Evolutionary conservation across 441 rosid species (phyloP).

Genomic region (Viola pubescens): DNA sequence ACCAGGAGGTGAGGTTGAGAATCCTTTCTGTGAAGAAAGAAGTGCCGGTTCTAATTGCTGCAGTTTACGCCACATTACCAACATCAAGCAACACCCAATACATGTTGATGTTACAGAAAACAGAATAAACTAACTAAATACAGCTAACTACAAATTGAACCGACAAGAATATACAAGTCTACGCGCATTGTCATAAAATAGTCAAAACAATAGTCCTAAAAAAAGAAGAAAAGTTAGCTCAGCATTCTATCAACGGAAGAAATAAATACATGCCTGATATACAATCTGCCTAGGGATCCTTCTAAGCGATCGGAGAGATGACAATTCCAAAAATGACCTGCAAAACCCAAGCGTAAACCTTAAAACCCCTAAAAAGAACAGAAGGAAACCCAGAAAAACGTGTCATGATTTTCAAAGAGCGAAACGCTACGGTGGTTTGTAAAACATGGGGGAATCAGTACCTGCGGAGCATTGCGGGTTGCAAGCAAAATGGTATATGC

Average conservation of each 20-base stretch:
- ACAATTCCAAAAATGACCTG: constrained; percentile 63
- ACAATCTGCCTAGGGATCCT: constrained; percentile 42
- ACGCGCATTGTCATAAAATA: too few species aligned
- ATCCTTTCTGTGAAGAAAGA: constrained; percentile 41
- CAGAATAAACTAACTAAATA: background rate
- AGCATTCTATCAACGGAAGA: background rate
- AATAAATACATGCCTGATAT: constrained; percentile 39
- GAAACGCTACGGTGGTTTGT: background rate
- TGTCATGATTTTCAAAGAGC: background rate
- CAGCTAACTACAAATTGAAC: background rate
- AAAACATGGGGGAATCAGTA: constrained; percentile 8
- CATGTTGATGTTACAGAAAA: too few species aligned
- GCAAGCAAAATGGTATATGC: too few species aligned
- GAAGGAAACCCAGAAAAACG: background rate
- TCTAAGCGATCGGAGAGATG: constrained; percentile 39
- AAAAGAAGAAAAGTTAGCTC: background rate
- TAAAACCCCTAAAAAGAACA: background rate
- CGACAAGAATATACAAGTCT: too few species aligned
- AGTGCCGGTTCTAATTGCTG: constrained; percentile 26
- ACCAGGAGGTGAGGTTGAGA: constrained; percentile 42
- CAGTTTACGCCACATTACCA: constrained; percentile 7
- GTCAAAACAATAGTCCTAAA: background rate
- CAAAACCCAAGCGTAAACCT: background rate
- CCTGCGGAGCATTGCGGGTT: constrained; percentile 33
- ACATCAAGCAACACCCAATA: too few species aligned